Evolutionary conservation across 2,329 filamentous ascomycete species (phyloP), one percentile per base, ranked within the genome.

Genomic region (Diaporthe australafricana): DNA sequence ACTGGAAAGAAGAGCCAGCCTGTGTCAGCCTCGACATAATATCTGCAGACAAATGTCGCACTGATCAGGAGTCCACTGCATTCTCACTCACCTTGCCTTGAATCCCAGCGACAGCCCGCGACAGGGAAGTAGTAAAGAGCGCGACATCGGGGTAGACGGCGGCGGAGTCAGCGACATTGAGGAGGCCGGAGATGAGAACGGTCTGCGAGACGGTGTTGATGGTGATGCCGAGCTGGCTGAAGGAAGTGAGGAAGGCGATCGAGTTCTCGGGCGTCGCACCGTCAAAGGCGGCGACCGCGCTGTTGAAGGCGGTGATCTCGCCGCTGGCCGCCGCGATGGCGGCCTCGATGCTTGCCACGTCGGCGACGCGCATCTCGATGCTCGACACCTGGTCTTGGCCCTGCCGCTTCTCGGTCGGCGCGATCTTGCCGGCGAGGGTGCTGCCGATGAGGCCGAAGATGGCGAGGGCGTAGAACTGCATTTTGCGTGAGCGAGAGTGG

Each of bases 141-240:
- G 57, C 57, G n/a, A 63, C 57, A 22, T 63, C 57, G 40, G 42
- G 57, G 27, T 63, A 63, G 25, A 63, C 57, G 22, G 57, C 42
- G 1, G 57, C 57, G 40, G 57, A 63, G 57, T 63, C 42, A 2
- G 57, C 57, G 30, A 63, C 57, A 11, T 35, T 48, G 9, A 63
- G 42, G 25, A 63, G 42, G 3, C 57, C 57, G 9, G 40, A 63
- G 12, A 63, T 16, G 1, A 63, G 25, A 5, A 63, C 42, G 5
- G 57, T 47, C 57, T 62, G 57, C 40, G 57, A 62, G 17, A 47
- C 57, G 8, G 57, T n/a, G 25, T 62, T 62, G 40, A 62, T 25
- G 35, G 57, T 45, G 11, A 62, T 45, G 16, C 57, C 57, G 5
- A 62, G 57, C 16, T 25, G 25, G 57, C 57, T 62, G 40, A 62